Evolutionary conservation across 192 early-diverging fungal genomes (phyloP), one percentile per base, ranked within the genome.

Genomic region (Coemansia sp.): DNA sequence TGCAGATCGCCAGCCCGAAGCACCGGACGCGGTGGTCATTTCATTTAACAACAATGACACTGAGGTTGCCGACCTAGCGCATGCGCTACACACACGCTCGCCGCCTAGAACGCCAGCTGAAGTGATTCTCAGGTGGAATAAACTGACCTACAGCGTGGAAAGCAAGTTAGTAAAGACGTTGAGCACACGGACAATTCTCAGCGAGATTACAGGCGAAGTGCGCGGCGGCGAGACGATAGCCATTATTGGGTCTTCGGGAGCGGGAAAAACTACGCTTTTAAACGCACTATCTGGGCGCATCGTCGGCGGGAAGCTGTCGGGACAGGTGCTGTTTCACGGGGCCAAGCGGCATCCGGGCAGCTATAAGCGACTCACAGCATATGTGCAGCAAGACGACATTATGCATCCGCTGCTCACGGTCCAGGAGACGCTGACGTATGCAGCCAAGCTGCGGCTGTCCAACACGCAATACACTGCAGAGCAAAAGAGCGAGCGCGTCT

Each of bases 221-320:
- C 73, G 76, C 17, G 78, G 90, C 6, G 91, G 90, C 29, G 85
- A 90, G 35, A 81, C 90, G 45, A 81, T 92, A 51, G 93, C 92
- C 1, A 91, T 98, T 14, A 96, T 97, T 85, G 96, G 95, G 5
- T 92, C 93, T 0, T 90, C 88, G 27, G 95, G 95, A 10, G 92
- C 94, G 5, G 96, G 94, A 19, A 97, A 95, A 78, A 89, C 93
- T 9, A 93, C 90, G 4, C 65, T 95, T 23, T 73, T 97, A 11
- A 91, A 93, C 72, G 82, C 91, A n/a, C 71, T 93, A n/a, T 89
- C 89, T 7, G 87, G 87, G 0, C 90, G 89, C 24, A 75, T 84
- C n/a, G 79, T 82, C 45, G 84, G 77, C 10, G 87, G 87, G 27
- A 43, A 64, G n/a, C 62, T 86, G 14, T 73, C 84, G 0, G 87